Conservation (phyloP, 306 rosid species). For the Coriaria nepalensis region DNA sequence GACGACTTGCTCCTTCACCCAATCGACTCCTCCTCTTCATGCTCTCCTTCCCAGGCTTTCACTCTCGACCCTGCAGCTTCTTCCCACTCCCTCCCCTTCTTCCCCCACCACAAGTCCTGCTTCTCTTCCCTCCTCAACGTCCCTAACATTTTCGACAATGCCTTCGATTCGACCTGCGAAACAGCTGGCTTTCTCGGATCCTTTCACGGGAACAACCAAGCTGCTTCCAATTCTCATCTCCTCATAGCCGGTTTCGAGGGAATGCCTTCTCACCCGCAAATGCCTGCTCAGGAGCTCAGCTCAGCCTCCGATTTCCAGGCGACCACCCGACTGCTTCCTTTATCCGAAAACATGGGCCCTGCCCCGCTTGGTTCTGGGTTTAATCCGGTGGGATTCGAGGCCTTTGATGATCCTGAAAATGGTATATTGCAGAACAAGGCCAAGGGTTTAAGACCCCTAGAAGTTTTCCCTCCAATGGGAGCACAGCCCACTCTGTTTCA, state of each 20-base stretch:
- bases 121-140: constrained; percentile 38
- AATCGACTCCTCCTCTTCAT: constrained; percentile 47
- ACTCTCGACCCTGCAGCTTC: constrained; percentile 27
- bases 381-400: constrained; percentile 23
- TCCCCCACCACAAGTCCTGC: constrained; percentile 43
- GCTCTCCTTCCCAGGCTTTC: constrained; percentile 45
- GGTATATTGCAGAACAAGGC: constrained; percentile 33
- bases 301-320: constrained; percentile 32
- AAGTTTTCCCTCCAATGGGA: constrained; percentile 32
- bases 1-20: constrained; percentile 37
- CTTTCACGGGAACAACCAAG: constrained; percentile 10
- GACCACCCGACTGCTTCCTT: constrained; percentile 12
- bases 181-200: constrained; percentile 23
- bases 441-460: constrained; percentile 41
- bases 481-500: constrained; percentile 66
- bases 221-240: constrained; percentile 24
- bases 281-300: constrained; percentile 25
- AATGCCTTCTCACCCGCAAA: constrained; percentile 20
- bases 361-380: constrained; percentile 13
- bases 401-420: constrained; percentile 25
- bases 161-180: constrained; percentile 44
- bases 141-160: constrained; percentile 33
- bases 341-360: constrained; percentile 15
- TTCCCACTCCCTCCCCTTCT: constrained; percentile 37
- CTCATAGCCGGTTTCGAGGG: constrained; percentile 27